Percentiles rank a stretch among this genome's conserved stretches.
Evolutionary conservation across 2,329 filamentous ascomycete genomes (phyloP).

Genomic region (Trichophyton mentagrophytes): DNA sequence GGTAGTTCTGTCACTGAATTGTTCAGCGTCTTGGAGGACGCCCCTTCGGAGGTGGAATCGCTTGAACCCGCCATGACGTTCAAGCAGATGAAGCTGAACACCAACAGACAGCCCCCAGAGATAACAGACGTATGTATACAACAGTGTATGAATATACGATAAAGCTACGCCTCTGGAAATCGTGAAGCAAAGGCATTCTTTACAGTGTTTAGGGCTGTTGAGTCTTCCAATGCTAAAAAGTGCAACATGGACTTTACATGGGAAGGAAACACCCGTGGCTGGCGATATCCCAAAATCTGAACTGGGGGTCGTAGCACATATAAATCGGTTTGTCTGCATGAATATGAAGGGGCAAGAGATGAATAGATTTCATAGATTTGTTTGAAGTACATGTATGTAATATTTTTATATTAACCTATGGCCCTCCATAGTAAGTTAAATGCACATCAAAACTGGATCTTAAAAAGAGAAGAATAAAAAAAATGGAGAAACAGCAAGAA

Average conservation of each 20-base stretch:
- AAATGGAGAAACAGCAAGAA: not conserved
- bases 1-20: not conserved
- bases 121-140: not conserved
- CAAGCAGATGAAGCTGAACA: not conserved
- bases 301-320: not conserved
- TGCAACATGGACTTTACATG: not conserved
- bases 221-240: not conserved
- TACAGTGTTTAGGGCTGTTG: not conserved
- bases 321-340: not conserved
- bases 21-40: not conserved
- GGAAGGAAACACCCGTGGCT: not conserved
- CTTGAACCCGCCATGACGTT: not conserved
- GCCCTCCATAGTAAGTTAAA: slow-evolving; percentile 1
- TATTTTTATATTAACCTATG: slow-evolving; percentile 5
- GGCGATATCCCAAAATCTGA: not conserved
- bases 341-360: not conserved
- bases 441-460: not conserved
- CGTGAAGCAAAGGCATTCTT: not conserved
- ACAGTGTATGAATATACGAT: not conserved
- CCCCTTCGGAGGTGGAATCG: not conserved
- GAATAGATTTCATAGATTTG: too few species aligned
- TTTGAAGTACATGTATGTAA: not conserved
- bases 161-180: not conserved
- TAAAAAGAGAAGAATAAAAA: not conserved
- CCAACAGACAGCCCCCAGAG: not conserved